These are phyloP conservation scores for Plectosphaerella plurivora DNA, from an alignment of 2,329 filamentous ascomycete genomes.

Conservation along the genomic window DNA sequence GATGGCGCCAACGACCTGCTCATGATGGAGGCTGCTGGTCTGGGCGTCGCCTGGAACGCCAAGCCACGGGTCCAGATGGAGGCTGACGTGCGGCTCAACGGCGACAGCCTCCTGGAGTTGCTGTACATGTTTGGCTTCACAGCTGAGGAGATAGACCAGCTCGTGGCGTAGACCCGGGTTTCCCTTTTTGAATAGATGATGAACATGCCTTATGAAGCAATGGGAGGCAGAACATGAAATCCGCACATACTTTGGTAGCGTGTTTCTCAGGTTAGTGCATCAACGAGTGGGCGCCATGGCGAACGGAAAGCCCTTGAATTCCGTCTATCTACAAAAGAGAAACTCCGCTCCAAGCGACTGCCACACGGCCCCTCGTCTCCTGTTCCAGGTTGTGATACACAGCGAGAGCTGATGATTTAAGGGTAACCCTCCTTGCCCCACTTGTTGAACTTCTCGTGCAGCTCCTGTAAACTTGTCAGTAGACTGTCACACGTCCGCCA, in stretches of 20 bases:
- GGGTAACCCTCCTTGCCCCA: constrained; percentile 95
- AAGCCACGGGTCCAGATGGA: constrained; percentile 79
- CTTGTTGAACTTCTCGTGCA: constrained; percentile 99
- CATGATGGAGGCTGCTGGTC: constrained; percentile 71
- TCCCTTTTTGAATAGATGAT: not conserved
- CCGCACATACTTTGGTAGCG: not conserved
- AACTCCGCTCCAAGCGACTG: constrained; percentile 1
- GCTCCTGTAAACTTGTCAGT: constrained; percentile 48
- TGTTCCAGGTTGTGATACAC: constrained; percentile 1
- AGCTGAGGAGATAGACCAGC: constrained; percentile 53
- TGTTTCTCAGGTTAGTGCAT: not conserved
- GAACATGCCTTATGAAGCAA: not conserved
- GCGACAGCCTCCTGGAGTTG: constrained; percentile 65
- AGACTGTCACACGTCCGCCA: not conserved
- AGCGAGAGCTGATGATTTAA: constrained; percentile 28
- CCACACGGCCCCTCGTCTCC: not conserved
- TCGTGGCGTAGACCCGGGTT: constrained; percentile 25
- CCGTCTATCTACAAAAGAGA: constrained; percentile 12
- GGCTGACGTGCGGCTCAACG: constrained; percentile 69
- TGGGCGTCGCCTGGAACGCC: constrained; percentile 80
- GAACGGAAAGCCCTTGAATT: constrained; percentile 1
- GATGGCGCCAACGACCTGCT: constrained; percentile 80
- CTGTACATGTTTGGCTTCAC: constrained; percentile 72
- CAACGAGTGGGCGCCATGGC: no score
- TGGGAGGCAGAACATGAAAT: not conserved